Conservation (phyloP, 2,329 filamentous ascomycete genomes). For the Fusarium xyrophilum region DNA sequence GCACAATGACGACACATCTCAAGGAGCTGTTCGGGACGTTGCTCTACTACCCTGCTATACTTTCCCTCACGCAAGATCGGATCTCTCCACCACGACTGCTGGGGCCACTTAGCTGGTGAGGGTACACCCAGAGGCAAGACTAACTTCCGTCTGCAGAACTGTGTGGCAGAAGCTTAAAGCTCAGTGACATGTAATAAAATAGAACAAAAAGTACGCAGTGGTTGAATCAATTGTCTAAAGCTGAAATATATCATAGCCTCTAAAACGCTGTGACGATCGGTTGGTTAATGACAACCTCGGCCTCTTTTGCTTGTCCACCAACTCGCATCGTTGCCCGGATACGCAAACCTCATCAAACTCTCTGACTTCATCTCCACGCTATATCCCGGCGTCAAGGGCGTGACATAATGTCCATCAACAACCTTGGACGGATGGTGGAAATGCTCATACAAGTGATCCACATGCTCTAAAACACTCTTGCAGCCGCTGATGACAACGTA, state of each 20-base stretch:
- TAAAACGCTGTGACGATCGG: not conserved
- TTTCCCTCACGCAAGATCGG: rapidly evolving
- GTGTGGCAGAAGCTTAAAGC: too few species aligned
- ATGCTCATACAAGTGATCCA: conserved; percentile 92
- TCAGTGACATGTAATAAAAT: too few species aligned
- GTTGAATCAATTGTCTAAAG: too few species aligned
- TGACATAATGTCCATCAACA: conserved; percentile 85
- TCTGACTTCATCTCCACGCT: conserved; percentile 91
- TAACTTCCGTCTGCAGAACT: too few species aligned
- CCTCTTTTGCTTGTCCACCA: conserved; percentile 88
- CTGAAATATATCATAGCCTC: too few species aligned
- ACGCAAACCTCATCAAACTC: conserved; percentile 80
- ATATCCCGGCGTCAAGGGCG: conserved; percentile 81
- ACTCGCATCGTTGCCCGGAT: conserved; percentile 77
- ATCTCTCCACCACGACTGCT: rapidly evolving
- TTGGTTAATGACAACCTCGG: not conserved
- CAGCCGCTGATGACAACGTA: conserved; percentile 85
- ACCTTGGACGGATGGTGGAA: conserved; percentile 82
- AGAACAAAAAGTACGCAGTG: too few species aligned
- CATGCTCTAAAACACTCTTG: conserved; percentile 77
- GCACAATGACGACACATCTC: not conserved
- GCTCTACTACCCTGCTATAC: rapidly evolving
- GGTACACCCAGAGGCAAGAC: too few species aligned
- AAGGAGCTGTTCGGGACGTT: too few species aligned
- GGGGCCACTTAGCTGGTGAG: too few species aligned